phyloP scores from a whole-genome alignment of 495 filamentous ascomycete genomes.

The Penicillium antarcticum region DNA sequence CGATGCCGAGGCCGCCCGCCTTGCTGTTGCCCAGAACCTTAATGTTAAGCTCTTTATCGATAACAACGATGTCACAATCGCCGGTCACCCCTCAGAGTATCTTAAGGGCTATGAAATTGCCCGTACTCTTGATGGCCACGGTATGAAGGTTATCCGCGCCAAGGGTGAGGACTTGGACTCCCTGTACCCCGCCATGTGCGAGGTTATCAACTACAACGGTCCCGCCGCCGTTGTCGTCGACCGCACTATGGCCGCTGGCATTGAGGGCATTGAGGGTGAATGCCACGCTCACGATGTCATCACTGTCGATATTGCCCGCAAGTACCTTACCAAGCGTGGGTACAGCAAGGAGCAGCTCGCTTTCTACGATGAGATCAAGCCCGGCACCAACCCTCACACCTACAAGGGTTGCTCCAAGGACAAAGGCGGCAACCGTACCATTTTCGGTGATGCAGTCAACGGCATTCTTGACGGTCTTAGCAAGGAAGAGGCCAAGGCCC shows the following conservation, averaged over 20 bases:
- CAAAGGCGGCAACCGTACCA: constrained; percentile 33
- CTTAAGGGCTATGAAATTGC: constrained; percentile 33
- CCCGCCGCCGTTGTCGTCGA: constrained; percentile 35
- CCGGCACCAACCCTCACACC: constrained; percentile 31
- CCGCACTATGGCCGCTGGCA: constrained; percentile 36
- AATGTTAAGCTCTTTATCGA: constrained; percentile 42
- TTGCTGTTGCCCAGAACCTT: constrained; percentile 35
- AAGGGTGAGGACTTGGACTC: constrained; percentile 35
- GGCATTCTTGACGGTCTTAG: constrained; percentile 33
- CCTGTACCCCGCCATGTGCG: constrained; percentile 27
- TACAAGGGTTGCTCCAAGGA: constrained; percentile 33
- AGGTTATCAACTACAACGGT: constrained; percentile 30
- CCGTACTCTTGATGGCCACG: constrained; percentile 31
- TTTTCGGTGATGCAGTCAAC: constrained; percentile 41
- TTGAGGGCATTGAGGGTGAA: constrained; percentile 34
- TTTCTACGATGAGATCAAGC: constrained; percentile 41
- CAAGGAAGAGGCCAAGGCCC: constrained; percentile 35
- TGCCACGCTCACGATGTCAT: constrained; percentile 37
- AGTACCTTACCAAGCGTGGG: constrained; percentile 38
- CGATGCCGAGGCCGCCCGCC: constrained; percentile 37
- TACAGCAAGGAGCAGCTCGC: constrained; percentile 32
- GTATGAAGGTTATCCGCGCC: constrained; percentile 32
- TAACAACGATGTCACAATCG: constrained; percentile 43
- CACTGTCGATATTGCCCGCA: constrained; percentile 35
- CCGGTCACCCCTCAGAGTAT: constrained; percentile 36